These are phyloP conservation scores for Apiotrichum mycotoxinovorans DNA, from an alignment of 1,284 basidiomycete species.

Conservation along the genomic window DNA sequence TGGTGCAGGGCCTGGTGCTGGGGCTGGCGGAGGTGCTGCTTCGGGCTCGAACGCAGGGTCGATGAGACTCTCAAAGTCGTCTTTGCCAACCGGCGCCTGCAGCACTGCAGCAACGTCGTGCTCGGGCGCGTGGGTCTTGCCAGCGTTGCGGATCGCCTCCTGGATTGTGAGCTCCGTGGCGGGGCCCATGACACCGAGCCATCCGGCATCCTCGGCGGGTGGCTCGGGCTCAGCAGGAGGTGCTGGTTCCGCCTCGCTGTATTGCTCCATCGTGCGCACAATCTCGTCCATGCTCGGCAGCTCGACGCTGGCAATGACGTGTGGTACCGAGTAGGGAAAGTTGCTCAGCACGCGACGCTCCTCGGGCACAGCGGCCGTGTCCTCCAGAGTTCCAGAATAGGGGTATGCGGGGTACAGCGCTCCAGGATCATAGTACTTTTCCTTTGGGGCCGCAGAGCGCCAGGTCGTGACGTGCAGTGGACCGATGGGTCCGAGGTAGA, in stretches of 20 bases:
- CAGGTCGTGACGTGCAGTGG: conserved; percentile 58
- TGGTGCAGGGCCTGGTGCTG: too few relatives aligned
- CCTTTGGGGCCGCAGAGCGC: conserved; percentile 35
- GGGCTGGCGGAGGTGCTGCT: background rate
- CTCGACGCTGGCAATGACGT: conserved; percentile 38
- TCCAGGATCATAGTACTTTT: conserved; percentile 21
- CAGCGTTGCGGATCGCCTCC: conserved; percentile 28
- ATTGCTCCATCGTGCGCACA: conserved; percentile 29
- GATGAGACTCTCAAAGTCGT: conserved; percentile 9
- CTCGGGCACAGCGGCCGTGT: conserved; percentile 11
- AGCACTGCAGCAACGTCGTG: background rate
- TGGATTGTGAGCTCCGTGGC: conserved; percentile 29
- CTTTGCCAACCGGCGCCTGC: background rate
- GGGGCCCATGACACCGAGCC: conserved; percentile 17
- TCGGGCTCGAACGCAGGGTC: background rate
- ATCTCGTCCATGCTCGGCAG: conserved; percentile 35
- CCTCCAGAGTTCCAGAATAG: conserved; percentile 6
- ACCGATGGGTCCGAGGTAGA: conserved; percentile 84
- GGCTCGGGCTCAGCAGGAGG: background rate
- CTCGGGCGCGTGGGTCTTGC: background rate
- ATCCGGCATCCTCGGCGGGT: conserved; percentile 4
- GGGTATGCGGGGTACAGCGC: conserved; percentile 19
- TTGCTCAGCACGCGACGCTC: conserved; percentile 25
- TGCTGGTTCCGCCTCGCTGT: background rate
- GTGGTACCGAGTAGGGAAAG: conserved; percentile 31